Conservation (phyloP, 331 rosid species). For the Malus hybrid region DNA sequence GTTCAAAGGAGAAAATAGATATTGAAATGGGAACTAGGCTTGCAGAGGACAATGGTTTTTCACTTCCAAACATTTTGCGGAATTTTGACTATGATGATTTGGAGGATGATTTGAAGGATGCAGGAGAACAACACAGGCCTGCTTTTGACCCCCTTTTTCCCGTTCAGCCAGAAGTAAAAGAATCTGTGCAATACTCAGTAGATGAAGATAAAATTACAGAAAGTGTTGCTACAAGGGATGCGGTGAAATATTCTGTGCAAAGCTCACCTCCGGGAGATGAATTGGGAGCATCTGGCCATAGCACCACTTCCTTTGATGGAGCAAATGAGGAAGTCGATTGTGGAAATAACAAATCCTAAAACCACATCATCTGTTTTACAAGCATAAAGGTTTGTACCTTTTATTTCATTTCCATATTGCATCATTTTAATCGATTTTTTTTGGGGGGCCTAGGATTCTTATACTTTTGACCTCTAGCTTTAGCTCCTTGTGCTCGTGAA, state of each 20-base stretch:
- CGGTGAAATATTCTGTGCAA: conserved; percentile 12
- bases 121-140: conserved; percentile 33
- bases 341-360: conserved; percentile 11
- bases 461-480: background rate
- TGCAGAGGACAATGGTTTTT: conserved; percentile 34
- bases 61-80: conserved; percentile 52
- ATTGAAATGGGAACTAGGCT: conserved; percentile 68
- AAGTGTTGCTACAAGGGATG: conserved; percentile 17
- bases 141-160: conserved; percentile 42
- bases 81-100: conserved; percentile 47
- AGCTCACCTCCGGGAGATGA: conserved; percentile 18
- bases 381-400: conserved; percentile 27
- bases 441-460: background rate
- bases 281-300: conserved; percentile 23
- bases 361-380: conserved; percentile 20
- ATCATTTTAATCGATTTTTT: background rate
- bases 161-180: conserved; percentile 38
- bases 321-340: conserved; percentile 12
- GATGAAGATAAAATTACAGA: conserved; percentile 27
- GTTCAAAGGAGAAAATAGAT: conserved; percentile 67
- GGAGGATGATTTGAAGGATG: conserved; percentile 35
- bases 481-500: background rate
- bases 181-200: conserved; percentile 24
- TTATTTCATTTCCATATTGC: background rate
- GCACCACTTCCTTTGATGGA: conserved; percentile 17